Conservation (phyloP, 371 early-diverging fungal species). For the Coemansia sp. region DNA sequence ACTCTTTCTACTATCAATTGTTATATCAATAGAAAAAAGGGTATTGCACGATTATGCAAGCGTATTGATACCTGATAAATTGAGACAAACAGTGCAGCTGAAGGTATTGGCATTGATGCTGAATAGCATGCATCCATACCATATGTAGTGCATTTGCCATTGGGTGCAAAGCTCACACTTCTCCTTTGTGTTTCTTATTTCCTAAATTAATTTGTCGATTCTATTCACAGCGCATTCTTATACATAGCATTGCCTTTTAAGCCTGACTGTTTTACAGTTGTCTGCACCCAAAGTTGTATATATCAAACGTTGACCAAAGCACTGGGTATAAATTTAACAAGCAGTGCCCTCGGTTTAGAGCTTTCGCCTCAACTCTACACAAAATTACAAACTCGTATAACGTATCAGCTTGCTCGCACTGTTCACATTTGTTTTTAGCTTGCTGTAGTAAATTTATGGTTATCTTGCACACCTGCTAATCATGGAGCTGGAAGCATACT, state of each 20-base stretch:
- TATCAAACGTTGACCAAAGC: background rate
- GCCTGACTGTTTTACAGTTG: background rate
- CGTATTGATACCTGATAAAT: background rate
- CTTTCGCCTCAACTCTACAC: background rate
- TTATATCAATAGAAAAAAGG: background rate
- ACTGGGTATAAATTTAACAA: background rate
- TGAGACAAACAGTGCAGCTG: background rate
- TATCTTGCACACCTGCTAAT: background rate
- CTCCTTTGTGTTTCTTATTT: background rate
- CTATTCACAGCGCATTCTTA: background rate
- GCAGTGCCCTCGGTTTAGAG: background rate
- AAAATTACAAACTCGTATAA: background rate
- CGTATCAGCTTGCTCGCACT: background rate
- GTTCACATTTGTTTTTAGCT: background rate
- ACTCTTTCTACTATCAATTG: background rate
- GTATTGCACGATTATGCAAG: background rate
- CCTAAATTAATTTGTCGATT: background rate
- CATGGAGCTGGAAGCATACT: background rate
- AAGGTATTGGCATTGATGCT: background rate
- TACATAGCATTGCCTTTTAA: background rate
- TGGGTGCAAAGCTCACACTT: background rate
- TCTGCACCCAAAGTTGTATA: background rate
- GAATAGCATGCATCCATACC: background rate
- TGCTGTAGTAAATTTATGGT: background rate
- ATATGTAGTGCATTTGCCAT: background rate